Conservation (phyloP, 176 grass and related monocot genomes). For the Zea mays region DNA sequence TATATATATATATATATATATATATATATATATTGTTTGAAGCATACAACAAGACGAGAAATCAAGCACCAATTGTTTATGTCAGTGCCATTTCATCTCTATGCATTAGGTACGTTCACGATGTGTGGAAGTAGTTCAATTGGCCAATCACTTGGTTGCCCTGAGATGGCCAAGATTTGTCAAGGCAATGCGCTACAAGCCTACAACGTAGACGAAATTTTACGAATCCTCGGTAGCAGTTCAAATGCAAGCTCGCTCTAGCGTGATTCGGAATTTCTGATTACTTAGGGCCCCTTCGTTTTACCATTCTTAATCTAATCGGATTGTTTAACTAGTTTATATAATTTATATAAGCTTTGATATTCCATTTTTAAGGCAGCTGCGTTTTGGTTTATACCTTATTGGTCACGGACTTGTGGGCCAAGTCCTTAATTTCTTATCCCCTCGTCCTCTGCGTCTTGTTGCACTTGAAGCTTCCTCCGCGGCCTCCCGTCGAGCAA, state of each 20-base stretch:
- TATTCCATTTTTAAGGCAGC: too few relatives aligned
- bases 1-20: constrained; percentile 43
- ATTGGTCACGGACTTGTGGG: too few relatives aligned
- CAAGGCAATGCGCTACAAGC: not conserved
- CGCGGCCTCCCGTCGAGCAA: too few relatives aligned
- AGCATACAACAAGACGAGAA: not conserved
- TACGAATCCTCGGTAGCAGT: not conserved
- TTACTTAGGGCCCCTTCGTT: not conserved
- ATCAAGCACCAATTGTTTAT: not conserved
- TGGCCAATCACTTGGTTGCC: not conserved
- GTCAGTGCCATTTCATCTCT: not conserved
- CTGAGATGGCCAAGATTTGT: not conserved
- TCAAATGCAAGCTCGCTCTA: not conserved
- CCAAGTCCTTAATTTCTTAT: too few relatives aligned
- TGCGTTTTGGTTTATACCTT: too few relatives aligned
- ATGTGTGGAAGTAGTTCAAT: not conserved
- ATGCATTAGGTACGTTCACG: too few relatives aligned
- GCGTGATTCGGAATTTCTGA: not conserved
- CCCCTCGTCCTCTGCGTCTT: too few relatives aligned
- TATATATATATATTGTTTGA: not conserved
- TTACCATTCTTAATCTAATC: too few relatives aligned
- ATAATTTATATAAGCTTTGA: too few relatives aligned
- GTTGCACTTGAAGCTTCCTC: too few relatives aligned
- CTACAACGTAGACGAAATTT: not conserved
- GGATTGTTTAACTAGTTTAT: too few relatives aligned